phyloP scores from a whole-genome alignment of 345 rosid genomes.

The Linum lewisii region DNA sequence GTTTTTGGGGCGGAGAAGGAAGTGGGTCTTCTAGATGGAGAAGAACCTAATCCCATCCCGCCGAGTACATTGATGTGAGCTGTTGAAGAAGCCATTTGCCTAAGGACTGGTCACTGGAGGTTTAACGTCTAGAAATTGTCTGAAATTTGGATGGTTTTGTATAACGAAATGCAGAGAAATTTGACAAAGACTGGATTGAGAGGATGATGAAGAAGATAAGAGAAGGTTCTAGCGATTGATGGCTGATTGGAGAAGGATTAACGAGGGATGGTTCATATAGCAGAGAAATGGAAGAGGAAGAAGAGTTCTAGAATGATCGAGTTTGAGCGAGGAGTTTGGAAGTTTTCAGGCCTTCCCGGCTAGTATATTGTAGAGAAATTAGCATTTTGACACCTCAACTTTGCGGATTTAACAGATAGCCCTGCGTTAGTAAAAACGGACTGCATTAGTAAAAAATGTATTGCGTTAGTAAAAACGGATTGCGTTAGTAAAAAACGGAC shows the following conservation, averaged over 20 bases:
- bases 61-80: slow-evolving; percentile 72
- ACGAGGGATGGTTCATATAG: slow-evolving; percentile 18
- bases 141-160: too few species aligned
- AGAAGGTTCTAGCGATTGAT: neutral
- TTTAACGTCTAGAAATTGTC: too few species aligned
- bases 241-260: too few species aligned
- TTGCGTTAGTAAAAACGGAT: too few species aligned
- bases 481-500: too few species aligned
- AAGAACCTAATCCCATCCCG: slow-evolving; percentile 28
- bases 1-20: slow-evolving; percentile 17
- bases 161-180: neutral
- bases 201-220: slow-evolving; percentile 17
- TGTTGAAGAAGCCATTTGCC: slow-evolving; percentile 72
- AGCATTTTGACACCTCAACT: too few species aligned
- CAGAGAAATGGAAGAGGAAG: neutral
- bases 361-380: too few species aligned
- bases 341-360: neutral
- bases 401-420: too few species aligned
- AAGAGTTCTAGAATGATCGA: slow-evolving; percentile 13
- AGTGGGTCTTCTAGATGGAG: slow-evolving; percentile 21
- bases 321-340: neutral
- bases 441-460: too few species aligned
- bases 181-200: neutral
- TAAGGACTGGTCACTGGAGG: too few species aligned
- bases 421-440: too few species aligned